A percentile compares a stretch with the other conserved stretches of the same genome.
Evolutionary conservation across 768 basidiomycete genomes (phyloP).

Genomic region (Tricholoma terreum): DNA sequence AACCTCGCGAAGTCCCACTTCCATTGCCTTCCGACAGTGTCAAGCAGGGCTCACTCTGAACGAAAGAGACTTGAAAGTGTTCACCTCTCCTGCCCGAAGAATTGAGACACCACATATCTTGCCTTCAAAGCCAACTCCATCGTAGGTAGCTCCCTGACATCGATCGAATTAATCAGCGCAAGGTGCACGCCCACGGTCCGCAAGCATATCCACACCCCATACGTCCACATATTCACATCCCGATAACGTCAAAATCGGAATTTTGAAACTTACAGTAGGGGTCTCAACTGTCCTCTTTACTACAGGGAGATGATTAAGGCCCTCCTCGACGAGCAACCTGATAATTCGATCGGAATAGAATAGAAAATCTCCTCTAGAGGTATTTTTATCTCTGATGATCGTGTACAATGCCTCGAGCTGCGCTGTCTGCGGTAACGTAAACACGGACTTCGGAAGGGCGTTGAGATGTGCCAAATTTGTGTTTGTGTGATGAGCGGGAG

Average conservation of each 20-base stretch:
- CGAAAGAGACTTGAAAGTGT: slow-evolving; percentile 12
- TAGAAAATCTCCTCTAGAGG: slow-evolving; percentile 89
- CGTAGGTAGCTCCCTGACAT: slow-evolving; percentile 68
- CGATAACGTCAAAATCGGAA: background rate
- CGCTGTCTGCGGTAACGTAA: slow-evolving; percentile 83
- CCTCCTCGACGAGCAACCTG: slow-evolving; percentile 74
- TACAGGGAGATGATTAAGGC: slow-evolving; percentile 81
- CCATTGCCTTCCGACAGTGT: slow-evolving; percentile 73
- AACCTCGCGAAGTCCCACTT: slow-evolving; percentile 93
- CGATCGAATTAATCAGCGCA: background rate
- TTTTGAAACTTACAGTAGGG: slow-evolving; percentile 59
- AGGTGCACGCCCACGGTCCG: background rate
- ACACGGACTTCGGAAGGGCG: slow-evolving; percentile 75
- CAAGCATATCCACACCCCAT: background rate
- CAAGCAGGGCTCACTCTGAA: slow-evolving; percentile 2
- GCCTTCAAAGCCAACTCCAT: slow-evolving; percentile 93
- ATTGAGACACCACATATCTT: slow-evolving; percentile 97
- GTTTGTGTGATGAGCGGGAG: slow-evolving; percentile 31
- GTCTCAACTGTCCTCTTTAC: slow-evolving; percentile 75
- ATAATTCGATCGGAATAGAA: slow-evolving; percentile 96
- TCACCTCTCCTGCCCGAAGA: slow-evolving; percentile 86
- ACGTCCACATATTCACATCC: no score
- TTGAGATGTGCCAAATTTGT: slow-evolving; percentile 36
- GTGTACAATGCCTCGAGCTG: slow-evolving; percentile 96
- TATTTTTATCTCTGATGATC: slow-evolving; percentile 87